These are phyloP conservation scores for Ceratocystis diversiconidia DNA, from an alignment of 2,329 filamentous ascomycete genomes.

Conservation along the genomic window DNA sequence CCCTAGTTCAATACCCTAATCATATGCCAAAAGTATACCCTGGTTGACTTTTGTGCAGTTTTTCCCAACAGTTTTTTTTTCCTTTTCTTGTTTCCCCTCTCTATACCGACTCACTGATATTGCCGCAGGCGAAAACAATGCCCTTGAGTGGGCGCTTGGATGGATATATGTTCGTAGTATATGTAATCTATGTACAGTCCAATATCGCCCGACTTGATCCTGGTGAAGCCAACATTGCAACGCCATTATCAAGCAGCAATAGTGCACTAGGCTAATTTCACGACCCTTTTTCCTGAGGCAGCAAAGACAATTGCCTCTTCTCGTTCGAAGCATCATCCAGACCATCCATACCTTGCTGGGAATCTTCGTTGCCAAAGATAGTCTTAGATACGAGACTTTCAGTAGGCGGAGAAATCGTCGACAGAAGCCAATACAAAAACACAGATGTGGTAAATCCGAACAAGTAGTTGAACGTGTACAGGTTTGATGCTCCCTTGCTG, in stretches of 20 bases:
- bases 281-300: slow-evolving; percentile 8
- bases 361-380: slow-evolving; percentile 6
- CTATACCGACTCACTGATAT: background rate
- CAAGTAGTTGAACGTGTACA: slow-evolving; percentile 23
- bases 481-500: slow-evolving; percentile 4
- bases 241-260: background rate
- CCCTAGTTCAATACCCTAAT: background rate
- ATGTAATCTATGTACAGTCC: background rate
- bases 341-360: background rate
- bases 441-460: slow-evolving; percentile 20
- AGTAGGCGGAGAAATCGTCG: slow-evolving; percentile 14
- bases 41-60: background rate
- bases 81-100: background rate
- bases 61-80: background rate
- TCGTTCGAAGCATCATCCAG: background rate
- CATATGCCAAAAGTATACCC: slow-evolving; percentile 1
- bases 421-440: slow-evolving; percentile 18
- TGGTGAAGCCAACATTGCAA: background rate
- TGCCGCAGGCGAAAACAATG: background rate
- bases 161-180: background rate
- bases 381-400: slow-evolving; percentile 15
- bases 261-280: background rate
- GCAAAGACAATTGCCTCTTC: slow-evolving; percentile 6
- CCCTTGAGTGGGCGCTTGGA: background rate
- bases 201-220: background rate